Percentiles rank a stretch among this genome's conserved stretches.
Evolutionary conservation across 202 grass and related monocot genomes (phyloP).

Genomic region (Setaria viridis): DNA sequence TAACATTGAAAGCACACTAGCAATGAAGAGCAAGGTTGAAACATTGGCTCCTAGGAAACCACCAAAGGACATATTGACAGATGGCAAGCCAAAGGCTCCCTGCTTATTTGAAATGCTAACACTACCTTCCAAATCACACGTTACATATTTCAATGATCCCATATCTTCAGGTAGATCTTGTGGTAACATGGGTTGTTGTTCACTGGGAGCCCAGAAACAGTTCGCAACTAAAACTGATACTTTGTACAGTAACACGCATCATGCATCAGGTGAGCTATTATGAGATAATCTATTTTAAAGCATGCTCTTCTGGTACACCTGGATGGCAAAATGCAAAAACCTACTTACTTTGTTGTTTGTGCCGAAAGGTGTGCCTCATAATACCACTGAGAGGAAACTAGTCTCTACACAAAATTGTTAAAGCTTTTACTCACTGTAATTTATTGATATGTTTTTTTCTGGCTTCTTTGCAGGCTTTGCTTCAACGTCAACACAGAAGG

Average conservation of each 20-base stretch:
- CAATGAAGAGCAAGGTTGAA: conserved; percentile 42
- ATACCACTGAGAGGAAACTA: conserved; percentile 7
- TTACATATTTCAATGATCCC: conserved; percentile 36
- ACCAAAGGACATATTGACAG: conserved; percentile 28
- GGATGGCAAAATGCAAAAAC: conserved; percentile 23
- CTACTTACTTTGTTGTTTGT: conserved; percentile 28
- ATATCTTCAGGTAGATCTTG: conserved; percentile 34
- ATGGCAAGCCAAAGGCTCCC: conserved; percentile 41
- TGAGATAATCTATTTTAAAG: conserved; percentile 28
- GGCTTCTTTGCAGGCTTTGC: conserved; percentile 51
- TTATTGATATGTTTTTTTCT: conserved; percentile 43
- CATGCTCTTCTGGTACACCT: conserved; percentile 27
- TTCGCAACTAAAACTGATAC: conserved; percentile 41
- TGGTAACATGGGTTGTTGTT: conserved; percentile 38
- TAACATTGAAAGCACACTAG: conserved; percentile 22
- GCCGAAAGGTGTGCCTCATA: conserved; percentile 32
- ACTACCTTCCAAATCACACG: conserved; percentile 47
- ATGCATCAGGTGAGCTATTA: conserved; percentile 54
- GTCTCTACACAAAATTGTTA: background rate
- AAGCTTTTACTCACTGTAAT: conserved; percentile 38
- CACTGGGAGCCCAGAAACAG: conserved; percentile 32
- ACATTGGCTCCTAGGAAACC: conserved; percentile 33
- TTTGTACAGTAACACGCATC: conserved; percentile 26
- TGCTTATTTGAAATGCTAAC: conserved; percentile 70
- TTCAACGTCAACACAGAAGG: conserved; percentile 50